These are phyloP conservation scores for Rauvolfia tetraphylla DNA, from an alignment of 257 asterid genomes.

Conservation along the genomic window DNA sequence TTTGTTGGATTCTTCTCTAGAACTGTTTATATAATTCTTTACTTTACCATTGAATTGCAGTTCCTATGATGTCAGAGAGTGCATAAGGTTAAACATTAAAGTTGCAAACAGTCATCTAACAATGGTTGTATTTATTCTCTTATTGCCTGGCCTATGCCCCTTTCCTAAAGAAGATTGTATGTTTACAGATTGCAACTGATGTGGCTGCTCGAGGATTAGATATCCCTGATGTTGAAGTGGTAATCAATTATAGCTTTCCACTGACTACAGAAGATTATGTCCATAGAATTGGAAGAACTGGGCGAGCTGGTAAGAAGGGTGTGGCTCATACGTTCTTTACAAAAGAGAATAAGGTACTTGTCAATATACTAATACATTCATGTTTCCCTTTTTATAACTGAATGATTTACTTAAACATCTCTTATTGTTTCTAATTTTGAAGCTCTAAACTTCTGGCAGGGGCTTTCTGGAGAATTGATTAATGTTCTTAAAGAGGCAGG, in stretches of 20 bases:
- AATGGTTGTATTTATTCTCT: neutral
- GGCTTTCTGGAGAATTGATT: slow-evolving; percentile 84
- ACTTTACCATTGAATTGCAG: neutral
- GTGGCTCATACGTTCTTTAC: slow-evolving; percentile 99
- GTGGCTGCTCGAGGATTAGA: slow-evolving; percentile 98
- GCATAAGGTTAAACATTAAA: neutral
- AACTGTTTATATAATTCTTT: neutral
- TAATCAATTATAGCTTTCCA: slow-evolving; percentile 94
- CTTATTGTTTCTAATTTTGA: slow-evolving; percentile 5
- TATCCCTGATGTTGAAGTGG: slow-evolving; percentile 96
- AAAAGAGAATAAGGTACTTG: slow-evolving; percentile 80
- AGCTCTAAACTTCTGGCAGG: slow-evolving; percentile 35
- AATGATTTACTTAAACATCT: neutral
- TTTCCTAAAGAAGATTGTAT: slow-evolving; percentile 2
- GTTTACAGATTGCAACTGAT: slow-evolving; percentile 90
- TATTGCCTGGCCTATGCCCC: neutral
- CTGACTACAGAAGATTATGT: slow-evolving; percentile 96
- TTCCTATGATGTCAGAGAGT: neutral
- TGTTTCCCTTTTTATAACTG: neutral
- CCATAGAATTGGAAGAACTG: slow-evolving; percentile 97
- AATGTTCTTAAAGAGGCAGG: slow-evolving; percentile 94
- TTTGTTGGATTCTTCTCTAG: too few relatives aligned
- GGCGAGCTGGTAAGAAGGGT: slow-evolving; percentile 98
- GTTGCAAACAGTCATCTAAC: neutral
- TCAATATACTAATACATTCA: neutral